Base-by-base conservation (phyloP, 2,329 filamentous ascomycete species). In the Talaromyces sp. region DNA sequence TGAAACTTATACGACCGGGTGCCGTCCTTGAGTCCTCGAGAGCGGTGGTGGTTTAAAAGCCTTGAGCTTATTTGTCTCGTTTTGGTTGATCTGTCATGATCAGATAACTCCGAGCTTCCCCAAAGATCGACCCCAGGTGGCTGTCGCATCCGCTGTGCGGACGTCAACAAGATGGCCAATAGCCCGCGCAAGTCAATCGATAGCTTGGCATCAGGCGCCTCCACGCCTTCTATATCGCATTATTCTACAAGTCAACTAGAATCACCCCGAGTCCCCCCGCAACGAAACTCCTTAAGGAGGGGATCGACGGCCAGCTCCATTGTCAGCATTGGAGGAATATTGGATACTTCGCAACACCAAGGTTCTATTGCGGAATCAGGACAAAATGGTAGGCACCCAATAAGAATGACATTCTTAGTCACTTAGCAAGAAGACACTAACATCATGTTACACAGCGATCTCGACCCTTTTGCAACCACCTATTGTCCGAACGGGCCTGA, bases 401-500 rank as follows among this genome's bases (percentile, higher is more conserved):
- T n/a, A n/a, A n/a, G n/a, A n/a, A n/a, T n/a, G n/a, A n/a, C n/a
- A n/a, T n/a, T n/a, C n/a, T n/a, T n/a, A n/a, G n/a, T n/a, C n/a
- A n/a, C n/a, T n/a, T n/a, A n/a, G n/a, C n/a, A n/a, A n/a, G n/a
- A n/a, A n/a, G n/a, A n/a, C n/a, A n/a, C n/a, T n/a, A n/a, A n/a
- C n/a, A n/a, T n/a, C 5, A 27, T 27, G 10, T 24, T n/a, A 35
- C 22, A 11, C 58, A 90, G 89, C 94, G 56, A 97, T 97, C 64
- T 96, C 92, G 8, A 96, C 91, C 1, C 82, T 97, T n/a, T 82
- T 97, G 3, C 90, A 96, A 67, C 88, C 91, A 24, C 90, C 93
- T 3, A 96, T 96, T 61, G 86, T 95, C 52, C 86, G 93, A 59
- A 96, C 92, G 2, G 92, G 93, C 51, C 82, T 96, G 45, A 80